A percentile compares a stretch with the other conserved stretches of the same genome.
These are phyloP conservation scores for Candida peoriensis DNA, from an alignment of 805 yeast genomes.

Conservation along the genomic window DNA sequence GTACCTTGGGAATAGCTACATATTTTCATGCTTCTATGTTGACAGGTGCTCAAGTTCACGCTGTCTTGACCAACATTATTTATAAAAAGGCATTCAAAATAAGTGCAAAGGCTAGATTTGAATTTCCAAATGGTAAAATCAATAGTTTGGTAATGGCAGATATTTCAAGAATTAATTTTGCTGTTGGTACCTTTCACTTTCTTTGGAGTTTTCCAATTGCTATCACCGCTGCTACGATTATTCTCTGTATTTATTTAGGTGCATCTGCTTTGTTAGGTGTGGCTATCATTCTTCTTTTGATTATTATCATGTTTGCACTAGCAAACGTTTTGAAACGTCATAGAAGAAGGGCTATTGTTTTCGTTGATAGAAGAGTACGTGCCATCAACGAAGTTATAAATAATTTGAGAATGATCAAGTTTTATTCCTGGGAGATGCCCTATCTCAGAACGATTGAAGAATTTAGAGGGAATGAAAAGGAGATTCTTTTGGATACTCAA, in stretches of 20 bases:
- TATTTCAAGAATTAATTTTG: constrained; percentile 73
- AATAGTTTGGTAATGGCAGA: constrained; percentile 82
- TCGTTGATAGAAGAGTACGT: constrained; percentile 74
- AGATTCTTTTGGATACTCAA: constrained; percentile 56
- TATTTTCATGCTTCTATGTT: constrained; percentile 57
- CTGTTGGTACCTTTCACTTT: constrained; percentile 64
- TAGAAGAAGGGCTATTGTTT: constrained; percentile 53
- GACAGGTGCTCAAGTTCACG: constrained; percentile 67
- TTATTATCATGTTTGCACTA: constrained; percentile 35
- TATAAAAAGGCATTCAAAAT: constrained; percentile 63
- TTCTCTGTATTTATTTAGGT: constrained; percentile 66
- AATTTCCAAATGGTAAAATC: constrained; percentile 63
- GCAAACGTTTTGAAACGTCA: constrained; percentile 49
- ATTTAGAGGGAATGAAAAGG: constrained; percentile 59
- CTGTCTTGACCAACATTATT: constrained; percentile 65
- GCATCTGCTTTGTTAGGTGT: constrained; percentile 69
- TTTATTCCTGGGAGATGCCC: constrained; percentile 88
- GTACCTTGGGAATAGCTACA: constrained; percentile 51
- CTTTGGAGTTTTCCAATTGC: constrained; percentile 60
- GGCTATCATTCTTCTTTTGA: constrained; percentile 43
- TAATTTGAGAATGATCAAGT: constrained; percentile 78
- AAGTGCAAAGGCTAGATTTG: constrained; percentile 49
- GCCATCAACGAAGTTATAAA: constrained; percentile 73
- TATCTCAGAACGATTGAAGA: constrained; percentile 52
- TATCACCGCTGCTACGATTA: constrained; percentile 54